Evolutionary conservation across 768 basidiomycete genomes (phyloP).

Genomic region (Chlorophyllum brunneum): DNA sequence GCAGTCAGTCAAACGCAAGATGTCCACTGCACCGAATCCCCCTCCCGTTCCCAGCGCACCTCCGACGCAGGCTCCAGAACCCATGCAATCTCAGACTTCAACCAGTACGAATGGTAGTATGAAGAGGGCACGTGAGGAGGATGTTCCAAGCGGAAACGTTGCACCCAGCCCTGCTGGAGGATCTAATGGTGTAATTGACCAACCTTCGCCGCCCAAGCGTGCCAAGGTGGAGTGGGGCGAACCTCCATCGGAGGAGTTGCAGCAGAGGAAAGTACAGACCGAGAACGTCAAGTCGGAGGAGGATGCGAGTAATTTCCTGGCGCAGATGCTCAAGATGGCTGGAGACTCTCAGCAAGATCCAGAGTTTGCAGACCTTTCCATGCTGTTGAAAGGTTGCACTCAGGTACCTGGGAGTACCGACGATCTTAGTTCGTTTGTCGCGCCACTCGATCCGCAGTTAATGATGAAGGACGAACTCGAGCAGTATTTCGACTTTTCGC

Average conservation of each 20-base stretch:
- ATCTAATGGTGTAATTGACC: constrained; percentile 29
- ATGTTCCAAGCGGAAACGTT: constrained; percentile 28
- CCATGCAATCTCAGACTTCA: constrained; percentile 12
- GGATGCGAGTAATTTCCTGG: constrained; percentile 59
- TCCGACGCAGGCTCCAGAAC: constrained; percentile 1
- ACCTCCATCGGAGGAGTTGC: constrained; percentile 46
- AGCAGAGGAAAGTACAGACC: constrained; percentile 36
- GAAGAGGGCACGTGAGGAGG: constrained; percentile 57
- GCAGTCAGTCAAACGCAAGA: constrained; percentile 24
- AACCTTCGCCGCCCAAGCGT: constrained; percentile 70
- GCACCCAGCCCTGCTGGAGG: constrained; percentile 26
- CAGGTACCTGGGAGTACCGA: constrained; percentile 24
- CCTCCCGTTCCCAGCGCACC: constrained; percentile 17
- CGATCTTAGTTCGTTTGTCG: constrained; percentile 28
- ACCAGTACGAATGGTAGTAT: constrained; percentile 18
- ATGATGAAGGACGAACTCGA: constrained; percentile 46
- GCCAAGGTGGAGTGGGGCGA: constrained; percentile 70
- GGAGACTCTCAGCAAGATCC: constrained; percentile 35
- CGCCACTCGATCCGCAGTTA: constrained; percentile 21
- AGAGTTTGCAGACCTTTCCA: constrained; percentile 57
- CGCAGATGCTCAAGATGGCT: constrained; percentile 55
- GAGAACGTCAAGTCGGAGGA: constrained; percentile 63
- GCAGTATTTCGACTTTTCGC: constrained; percentile 71
- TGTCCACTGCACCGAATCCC: constrained; percentile 26
- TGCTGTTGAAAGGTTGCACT: constrained; percentile 56